Evolutionary conservation across 2,329 filamentous ascomycete genomes (phyloP).

Genomic region (Calonectria ilicicola): DNA sequence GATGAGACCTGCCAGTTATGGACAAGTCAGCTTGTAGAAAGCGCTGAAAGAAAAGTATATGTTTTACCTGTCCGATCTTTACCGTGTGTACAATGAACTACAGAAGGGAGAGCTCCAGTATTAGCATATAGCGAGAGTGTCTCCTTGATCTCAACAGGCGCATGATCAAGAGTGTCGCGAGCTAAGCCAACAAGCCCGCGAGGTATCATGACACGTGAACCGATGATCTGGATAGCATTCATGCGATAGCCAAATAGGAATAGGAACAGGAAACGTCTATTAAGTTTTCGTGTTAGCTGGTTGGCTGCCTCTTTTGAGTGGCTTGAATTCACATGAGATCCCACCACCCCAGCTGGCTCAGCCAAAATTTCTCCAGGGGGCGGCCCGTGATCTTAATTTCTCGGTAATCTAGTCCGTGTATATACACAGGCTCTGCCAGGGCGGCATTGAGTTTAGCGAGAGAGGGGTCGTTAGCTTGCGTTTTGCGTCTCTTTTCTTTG

Average conservation of each 20-base stretch:
- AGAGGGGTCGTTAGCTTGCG: conserved; percentile 57
- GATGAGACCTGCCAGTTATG: conserved; percentile 71
- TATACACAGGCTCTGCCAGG: conserved; percentile 67
- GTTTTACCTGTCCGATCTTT: conserved; percentile 74
- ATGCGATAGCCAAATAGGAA: conserved; percentile 76
- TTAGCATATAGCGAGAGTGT: conserved; percentile 46
- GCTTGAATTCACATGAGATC: conserved; percentile 67
- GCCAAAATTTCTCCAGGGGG: conserved; percentile 75
- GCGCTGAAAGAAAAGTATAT: neutral
- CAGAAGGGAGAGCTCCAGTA: conserved; percentile 66
- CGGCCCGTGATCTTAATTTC: conserved; percentile 81
- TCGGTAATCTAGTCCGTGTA: conserved; percentile 72
- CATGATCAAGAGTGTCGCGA: conserved; percentile 76
- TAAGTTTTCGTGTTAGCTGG: neutral
- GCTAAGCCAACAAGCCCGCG: conserved; percentile 79
- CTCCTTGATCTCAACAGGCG: conserved; percentile 68
- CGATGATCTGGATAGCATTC: conserved; percentile 77
- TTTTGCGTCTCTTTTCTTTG: conserved; percentile 71
- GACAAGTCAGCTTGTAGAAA: neutral
- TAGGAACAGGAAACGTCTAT: conserved; percentile 64
- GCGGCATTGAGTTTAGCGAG: conserved; percentile 56
- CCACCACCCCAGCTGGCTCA: conserved; percentile 76
- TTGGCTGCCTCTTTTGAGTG: neutral
- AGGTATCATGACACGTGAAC: conserved; percentile 76
- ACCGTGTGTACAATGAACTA: conserved; percentile 90